phyloP scores from a whole-genome alignment of 2,329 filamentous ascomycete genomes.

The Exophiala sp. region DNA sequence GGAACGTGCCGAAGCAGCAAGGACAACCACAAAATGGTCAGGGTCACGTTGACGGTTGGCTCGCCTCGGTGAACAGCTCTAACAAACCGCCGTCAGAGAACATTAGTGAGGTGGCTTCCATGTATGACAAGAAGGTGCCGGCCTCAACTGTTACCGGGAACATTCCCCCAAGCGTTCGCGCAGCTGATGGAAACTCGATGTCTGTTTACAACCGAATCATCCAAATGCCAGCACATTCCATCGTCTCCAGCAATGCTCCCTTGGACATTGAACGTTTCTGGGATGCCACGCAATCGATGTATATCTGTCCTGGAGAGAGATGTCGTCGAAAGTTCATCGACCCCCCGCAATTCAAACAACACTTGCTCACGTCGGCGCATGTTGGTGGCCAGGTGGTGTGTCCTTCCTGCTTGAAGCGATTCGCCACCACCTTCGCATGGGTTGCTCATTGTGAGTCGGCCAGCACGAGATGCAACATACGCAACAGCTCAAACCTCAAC shows the following conservation, averaged over 20 bases:
- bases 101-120: conserved; percentile 14
- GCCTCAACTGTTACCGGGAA: conserved; percentile 4
- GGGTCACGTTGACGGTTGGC: conserved; percentile 10
- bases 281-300: conserved; percentile 31
- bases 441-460: conserved; percentile 40
- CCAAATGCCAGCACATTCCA: conserved; percentile 13
- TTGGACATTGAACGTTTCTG: conserved; percentile 33
- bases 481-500: conserved; percentile 30
- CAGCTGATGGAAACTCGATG: background rate
- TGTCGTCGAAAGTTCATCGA: conserved; percentile 32
- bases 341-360: conserved; percentile 31
- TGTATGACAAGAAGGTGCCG: conserved; percentile 13
- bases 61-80: conserved; percentile 5
- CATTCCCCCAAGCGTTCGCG: conserved; percentile 2
- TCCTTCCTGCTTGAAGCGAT: conserved; percentile 37
- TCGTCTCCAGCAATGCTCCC: conserved; percentile 11
- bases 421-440: conserved; percentile 36
- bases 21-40: background rate
- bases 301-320: conserved; percentile 31
- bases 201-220: conserved; percentile 7
- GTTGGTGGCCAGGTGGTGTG: conserved; percentile 33
- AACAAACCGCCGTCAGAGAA: conserved; percentile 9
- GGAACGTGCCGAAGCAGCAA: background rate
- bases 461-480: conserved; percentile 35
- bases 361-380: conserved; percentile 32